A percentile compares a stretch with the other conserved stretches of the same genome.
Conservation (phyloP, 768 basidiomycete genomes). For the Trametes meyenii region DNA sequence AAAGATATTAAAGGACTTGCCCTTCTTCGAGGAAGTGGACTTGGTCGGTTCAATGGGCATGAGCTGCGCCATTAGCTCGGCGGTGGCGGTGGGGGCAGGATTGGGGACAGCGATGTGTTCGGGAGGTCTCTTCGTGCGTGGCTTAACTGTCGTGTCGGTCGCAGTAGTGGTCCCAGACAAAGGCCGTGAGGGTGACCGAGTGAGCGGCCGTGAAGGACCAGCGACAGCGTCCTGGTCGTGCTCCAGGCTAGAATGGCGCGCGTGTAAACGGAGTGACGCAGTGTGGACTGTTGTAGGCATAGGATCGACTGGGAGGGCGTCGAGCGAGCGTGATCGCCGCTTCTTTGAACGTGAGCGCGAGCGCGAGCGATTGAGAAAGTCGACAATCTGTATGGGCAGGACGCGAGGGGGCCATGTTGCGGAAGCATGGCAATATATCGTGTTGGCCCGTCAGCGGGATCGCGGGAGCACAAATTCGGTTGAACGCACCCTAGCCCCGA, state of each 20-base stretch:
- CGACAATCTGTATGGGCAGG: conserved; percentile 51
- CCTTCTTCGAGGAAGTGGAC: conserved; percentile 25
- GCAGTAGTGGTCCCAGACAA: conserved; percentile 66
- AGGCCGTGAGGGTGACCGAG: conserved; percentile 57
- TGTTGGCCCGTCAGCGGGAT: conserved; percentile 7
- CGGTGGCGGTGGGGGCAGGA: conserved; percentile 8
- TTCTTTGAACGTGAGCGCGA: conserved; percentile 57
- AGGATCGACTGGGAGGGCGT: conserved; percentile 26
- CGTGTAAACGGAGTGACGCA: conserved; percentile 29
- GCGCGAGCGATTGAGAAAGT: conserved; percentile 52
- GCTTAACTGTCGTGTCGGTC: conserved; percentile 62
- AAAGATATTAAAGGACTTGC: conserved; percentile 33
- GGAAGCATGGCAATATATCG: conserved; percentile 10
- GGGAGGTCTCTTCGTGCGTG: conserved; percentile 30
- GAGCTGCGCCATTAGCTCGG: conserved; percentile 29
- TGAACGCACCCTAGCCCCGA: conserved; percentile 34
- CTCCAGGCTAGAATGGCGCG: conserved; percentile 28
- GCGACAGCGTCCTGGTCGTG: conserved; percentile 23
- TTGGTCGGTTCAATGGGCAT: conserved; percentile 23
- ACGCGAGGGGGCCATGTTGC: conserved; percentile 16
- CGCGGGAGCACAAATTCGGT: not conserved
- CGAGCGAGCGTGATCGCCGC: conserved; percentile 33
- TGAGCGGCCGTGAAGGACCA: conserved; percentile 46
- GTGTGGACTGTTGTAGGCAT: conserved; percentile 26
- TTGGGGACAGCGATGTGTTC: conserved; percentile 9